Evolutionary conservation across 2,329 filamentous ascomycete genomes (phyloP).

Genomic region (Colletotrichum cereale): DNA sequence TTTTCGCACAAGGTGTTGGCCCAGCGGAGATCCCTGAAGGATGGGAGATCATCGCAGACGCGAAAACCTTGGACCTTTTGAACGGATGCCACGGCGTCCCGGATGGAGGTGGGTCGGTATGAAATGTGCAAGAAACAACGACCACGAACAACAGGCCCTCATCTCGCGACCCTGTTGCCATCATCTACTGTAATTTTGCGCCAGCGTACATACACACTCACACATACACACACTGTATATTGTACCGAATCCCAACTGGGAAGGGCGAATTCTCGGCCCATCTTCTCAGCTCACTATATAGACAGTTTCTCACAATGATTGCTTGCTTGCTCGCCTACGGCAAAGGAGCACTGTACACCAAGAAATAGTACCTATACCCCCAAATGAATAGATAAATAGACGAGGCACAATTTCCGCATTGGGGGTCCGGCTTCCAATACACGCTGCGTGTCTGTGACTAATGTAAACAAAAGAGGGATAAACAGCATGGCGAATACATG

Average conservation of each 20-base stretch:
- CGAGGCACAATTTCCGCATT: background rate
- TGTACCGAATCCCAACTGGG: constrained; percentile 1
- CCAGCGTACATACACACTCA: background rate
- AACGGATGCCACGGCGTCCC: constrained; percentile 5
- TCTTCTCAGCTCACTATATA: constrained; percentile 30
- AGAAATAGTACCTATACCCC: constrained; percentile 1
- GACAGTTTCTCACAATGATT: background rate
- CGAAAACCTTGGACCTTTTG: constrained; percentile 1
- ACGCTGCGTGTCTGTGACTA: background rate
- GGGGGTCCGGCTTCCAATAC: background rate
- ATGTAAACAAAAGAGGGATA: background rate
- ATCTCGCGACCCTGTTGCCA: background rate
- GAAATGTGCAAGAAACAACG: background rate
- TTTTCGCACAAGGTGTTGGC: background rate
- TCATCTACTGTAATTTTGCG: background rate
- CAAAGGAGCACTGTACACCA: background rate
- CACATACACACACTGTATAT: constrained; percentile 4
- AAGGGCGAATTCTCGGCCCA: background rate
- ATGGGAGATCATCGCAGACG: background rate
- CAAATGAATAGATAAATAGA: background rate
- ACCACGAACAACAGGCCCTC: background rate
- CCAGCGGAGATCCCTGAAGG: background rate
- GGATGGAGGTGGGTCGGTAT: background rate
- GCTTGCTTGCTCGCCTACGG: background rate
- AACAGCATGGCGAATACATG: background rate